Conservation (phyloP, 768 basidiomycete species). For the Suillus decipiens region DNA sequence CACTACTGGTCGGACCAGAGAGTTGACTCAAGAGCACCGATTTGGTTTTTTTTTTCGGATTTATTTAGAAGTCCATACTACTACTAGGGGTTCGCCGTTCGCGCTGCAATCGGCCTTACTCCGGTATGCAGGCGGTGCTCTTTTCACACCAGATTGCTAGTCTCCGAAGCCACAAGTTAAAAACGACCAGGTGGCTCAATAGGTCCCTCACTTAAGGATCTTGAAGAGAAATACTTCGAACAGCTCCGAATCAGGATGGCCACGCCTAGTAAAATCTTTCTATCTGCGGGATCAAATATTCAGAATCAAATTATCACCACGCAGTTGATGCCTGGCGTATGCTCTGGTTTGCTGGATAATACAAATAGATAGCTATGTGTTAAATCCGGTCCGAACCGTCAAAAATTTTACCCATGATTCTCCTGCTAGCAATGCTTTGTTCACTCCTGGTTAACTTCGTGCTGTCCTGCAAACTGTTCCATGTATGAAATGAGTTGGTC, state of each 20-base stretch:
- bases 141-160: not conserved
- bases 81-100: no score
- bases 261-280: not conserved
- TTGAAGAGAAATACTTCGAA: not conserved
- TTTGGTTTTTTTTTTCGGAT: no score
- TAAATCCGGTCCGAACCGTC: not conserved
- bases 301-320: not conserved
- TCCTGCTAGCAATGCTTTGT: not conserved
- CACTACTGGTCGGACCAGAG: not conserved
- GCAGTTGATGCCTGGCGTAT: constrained; percentile 6
- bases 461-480: constrained; percentile 45
- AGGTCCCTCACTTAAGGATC: not conserved
- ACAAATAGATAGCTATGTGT: not conserved
- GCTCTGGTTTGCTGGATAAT: not conserved
- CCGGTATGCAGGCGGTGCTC: no score
- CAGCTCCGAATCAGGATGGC: not conserved
- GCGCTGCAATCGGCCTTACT: no score
- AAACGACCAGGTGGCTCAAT: not conserved
- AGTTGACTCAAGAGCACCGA: no score
- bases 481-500: constrained; percentile 63
- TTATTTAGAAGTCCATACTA: not conserved
- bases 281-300: not conserved
- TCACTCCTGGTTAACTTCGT: constrained; percentile 1
- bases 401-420: not conserved
- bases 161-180: not conserved